These are phyloP conservation scores for Backusella tarrabulga DNA, from an alignment of 192 early-diverging fungal genomes.

Conservation along the genomic window DNA sequence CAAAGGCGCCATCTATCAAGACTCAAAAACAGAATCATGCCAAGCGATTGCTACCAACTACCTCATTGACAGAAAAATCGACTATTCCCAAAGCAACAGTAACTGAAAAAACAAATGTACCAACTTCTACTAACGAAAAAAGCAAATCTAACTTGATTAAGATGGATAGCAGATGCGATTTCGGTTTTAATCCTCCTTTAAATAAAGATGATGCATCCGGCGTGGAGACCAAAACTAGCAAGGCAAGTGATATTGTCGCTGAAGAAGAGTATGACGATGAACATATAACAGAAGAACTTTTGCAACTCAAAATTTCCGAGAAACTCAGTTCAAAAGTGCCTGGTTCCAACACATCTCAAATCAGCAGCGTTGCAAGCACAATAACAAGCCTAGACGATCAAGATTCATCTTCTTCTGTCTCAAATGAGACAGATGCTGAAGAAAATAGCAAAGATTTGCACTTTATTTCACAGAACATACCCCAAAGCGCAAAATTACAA, in stretches of 20 bases:
- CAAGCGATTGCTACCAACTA: slow-evolving; percentile 5
- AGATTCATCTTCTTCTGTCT: neutral
- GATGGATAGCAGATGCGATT: neutral
- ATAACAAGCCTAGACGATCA: neutral
- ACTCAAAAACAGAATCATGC: neutral
- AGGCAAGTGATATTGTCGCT: neutral
- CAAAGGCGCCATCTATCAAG: neutral
- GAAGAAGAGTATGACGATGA: neutral
- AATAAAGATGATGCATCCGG: neutral
- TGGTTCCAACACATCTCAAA: neutral
- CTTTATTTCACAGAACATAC: neutral
- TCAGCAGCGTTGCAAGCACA: neutral
- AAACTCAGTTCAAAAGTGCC: neutral
- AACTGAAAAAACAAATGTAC: neutral
- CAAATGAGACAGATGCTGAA: neutral
- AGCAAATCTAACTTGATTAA: neutral
- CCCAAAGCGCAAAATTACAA: slow-evolving; percentile 44
- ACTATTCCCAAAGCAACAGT: neutral
- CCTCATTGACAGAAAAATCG: neutral
- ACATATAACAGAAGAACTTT: neutral
- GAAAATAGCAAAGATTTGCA: neutral
- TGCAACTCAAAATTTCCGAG: neutral
- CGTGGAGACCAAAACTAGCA: neutral
- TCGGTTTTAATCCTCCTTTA: neutral
- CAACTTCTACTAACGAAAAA: neutral